phyloP scores from a whole-genome alignment of 208 protist genomes.

The Trichomonas vaginalis region DNA sequence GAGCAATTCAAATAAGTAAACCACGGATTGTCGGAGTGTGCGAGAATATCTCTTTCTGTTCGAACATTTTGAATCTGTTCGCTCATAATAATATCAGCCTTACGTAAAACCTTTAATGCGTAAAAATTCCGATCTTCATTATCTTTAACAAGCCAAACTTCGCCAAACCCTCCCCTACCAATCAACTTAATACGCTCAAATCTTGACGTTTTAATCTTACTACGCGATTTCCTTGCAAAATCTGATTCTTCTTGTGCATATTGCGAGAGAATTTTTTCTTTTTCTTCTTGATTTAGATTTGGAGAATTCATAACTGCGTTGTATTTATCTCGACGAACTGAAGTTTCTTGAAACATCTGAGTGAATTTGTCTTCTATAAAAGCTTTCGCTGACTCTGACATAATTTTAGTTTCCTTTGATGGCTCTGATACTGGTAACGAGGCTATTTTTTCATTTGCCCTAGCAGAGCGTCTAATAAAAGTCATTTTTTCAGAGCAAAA shows the following conservation, averaged over 20 bases:
- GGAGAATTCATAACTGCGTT: neutral
- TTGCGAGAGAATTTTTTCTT: neutral
- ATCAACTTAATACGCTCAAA: conserved; percentile 16
- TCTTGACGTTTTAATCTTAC: neutral
- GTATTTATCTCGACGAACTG: neutral
- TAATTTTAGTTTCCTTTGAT: neutral
- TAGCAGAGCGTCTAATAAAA: neutral
- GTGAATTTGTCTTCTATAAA: neutral
- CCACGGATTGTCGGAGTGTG: conserved; percentile 34
- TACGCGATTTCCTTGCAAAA: neutral
- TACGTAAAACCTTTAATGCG: neutral
- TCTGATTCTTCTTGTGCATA: neutral
- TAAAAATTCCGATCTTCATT: neutral
- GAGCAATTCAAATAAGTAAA: conserved; percentile 47
- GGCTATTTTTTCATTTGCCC: neutral
- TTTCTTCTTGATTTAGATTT: neutral
- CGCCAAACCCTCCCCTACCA: neutral
- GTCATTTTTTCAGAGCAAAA: neutral
- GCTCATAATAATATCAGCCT: neutral
- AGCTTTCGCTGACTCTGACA: neutral
- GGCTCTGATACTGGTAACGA: neutral
- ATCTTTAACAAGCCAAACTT: conserved; percentile 1
- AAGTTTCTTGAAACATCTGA: neutral
- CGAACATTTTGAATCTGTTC: conserved; percentile 35
- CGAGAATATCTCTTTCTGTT: conserved; percentile 42